Evolutionary conservation across 352 stramenopile genomes (phyloP).

Genomic region (Phytophthora cryptogea): DNA sequence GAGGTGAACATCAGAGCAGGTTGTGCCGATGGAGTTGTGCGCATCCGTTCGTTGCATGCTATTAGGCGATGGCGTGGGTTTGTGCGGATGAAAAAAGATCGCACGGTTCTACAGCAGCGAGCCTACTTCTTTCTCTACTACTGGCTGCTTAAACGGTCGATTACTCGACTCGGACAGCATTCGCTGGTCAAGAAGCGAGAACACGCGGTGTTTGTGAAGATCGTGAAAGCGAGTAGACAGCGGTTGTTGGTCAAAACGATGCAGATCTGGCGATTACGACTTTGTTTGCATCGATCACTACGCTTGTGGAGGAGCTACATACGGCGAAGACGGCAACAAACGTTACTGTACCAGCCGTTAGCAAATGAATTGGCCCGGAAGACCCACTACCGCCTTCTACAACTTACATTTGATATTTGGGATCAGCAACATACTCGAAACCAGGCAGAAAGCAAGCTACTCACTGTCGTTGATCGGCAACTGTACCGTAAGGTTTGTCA

Average conservation of each 20-base stretch:
- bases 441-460: conserved; percentile 11
- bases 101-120: conserved; percentile 15
- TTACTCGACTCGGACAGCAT: conserved; percentile 22
- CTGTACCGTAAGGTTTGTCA: conserved; percentile 30
- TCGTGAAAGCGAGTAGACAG: conserved; percentile 12
- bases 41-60: conserved; percentile 12
- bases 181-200: conserved; percentile 21
- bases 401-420: conserved; percentile 23
- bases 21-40: neutral
- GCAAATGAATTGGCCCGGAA: conserved; percentile 11
- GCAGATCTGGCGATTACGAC: conserved; percentile 25
- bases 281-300: conserved; percentile 22
- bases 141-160: conserved; percentile 31
- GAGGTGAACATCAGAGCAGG: neutral
- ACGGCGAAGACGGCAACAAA: conserved; percentile 12
- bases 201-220: conserved; percentile 10
- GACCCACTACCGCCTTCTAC: conserved; percentile 10
- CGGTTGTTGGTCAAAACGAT: conserved; percentile 25
- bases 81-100: conserved; percentile 21
- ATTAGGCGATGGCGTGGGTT: conserved; percentile 26
- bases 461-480: conserved; percentile 29
- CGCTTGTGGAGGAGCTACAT: conserved; percentile 18
- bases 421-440: conserved; percentile 7
- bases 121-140: conserved; percentile 45
- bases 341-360: conserved; percentile 16